Evolutionary conservation across 164 flowering plant species (phyloP), one percentile per base, ranked within the genome.

Genomic region (Kingdonia uniflora): DNA sequence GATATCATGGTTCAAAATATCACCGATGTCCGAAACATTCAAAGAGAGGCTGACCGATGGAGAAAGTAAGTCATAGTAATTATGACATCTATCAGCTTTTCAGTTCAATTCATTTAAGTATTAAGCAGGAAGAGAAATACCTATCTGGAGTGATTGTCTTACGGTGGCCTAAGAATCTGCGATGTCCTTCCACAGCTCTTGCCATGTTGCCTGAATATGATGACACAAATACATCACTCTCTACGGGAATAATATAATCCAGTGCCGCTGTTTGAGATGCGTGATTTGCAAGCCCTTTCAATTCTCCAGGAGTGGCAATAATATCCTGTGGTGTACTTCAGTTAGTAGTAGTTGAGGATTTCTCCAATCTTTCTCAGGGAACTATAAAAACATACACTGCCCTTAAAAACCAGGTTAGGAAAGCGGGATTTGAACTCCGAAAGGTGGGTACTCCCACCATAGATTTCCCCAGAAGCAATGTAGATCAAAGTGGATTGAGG

Each of bases 121-220:
- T 8, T 29, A 29, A 3, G 8, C 6, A 29, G 8, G 35, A 29
- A n/a, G n/a, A n/a, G n/a, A 29, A 3, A 26, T 81, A 88, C 98
- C 98, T 84, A 66, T 88, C 85, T n/a, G 99, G 96, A 37, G 66
- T 72, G 52, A 88, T 77, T 26, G 99, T 85, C 74, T 68, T 88
- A 22, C 82, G 77, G 65, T 88, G 89, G 19, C 95, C 94, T 59
- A 88, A 67, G 65, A 84, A 92, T 71, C 95, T 78, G 25, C 99
- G 84, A 57, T 92, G 99, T 5, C 99, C 96, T 67, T 88, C 96
- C 26, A 88, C 89, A 44, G 95, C 80, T 71, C 89, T 86, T 66
- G 99, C 99, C 99, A 92, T 92, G 78, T 92, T 92, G 58, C 99
- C 99, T 0, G 95, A 82, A 74, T 88, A 68, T 46, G 99, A 71